Base-by-base conservation (phyloP, 768 basidiomycete species). In the Gelatoporia subvermispora region DNA sequence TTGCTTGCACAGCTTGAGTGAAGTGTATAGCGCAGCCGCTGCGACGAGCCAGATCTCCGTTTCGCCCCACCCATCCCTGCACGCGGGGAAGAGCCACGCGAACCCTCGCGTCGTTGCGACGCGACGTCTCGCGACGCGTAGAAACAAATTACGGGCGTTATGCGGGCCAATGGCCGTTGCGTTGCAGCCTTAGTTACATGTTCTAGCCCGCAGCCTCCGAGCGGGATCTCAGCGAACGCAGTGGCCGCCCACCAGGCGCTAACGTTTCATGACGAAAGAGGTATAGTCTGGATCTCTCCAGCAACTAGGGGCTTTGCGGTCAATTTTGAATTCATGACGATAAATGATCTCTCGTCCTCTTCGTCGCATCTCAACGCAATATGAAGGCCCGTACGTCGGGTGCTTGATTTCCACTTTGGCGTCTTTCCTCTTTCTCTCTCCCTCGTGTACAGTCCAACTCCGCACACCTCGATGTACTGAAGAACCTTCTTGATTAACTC, bases 401-500 rank as follows among this genome's bases (percentile, higher is more conserved):
- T 52, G 38, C 45, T 37, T 43, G 47, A 48, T 52, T 55, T 25
- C 57, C 45, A 47, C 57, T 55, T 50, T 43, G 49, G 28, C 45
- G 16, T 48, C 48, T 44, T 50, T 41, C 47, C 45, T 35, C 44
- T 50, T 55, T 45, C 47, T 52, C 42, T 46, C 47, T 53, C 50
- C 50, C 45, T 48, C 52, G 13, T 47, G n/a, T 15, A n/a, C 25
- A 7, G 45, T n/a, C 21, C 36, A 35, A 17, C 37, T 41, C 35
- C 41, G 46, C 18, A 34, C 23, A 42, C 51, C 51, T 49, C 53
- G 52, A 51, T 17, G 41, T 21, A 43, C 48, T 52, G 45, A 57
- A 54, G 56, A 41, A 50, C 49, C 49, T 61, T 52, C 44, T 60
- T 55, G 59, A 61, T 56, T 53, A 60, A 55, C 55, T 52, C 50